phyloP scores from a whole-genome alignment of 345 rosid species.

The Murraya paniculata region DNA sequence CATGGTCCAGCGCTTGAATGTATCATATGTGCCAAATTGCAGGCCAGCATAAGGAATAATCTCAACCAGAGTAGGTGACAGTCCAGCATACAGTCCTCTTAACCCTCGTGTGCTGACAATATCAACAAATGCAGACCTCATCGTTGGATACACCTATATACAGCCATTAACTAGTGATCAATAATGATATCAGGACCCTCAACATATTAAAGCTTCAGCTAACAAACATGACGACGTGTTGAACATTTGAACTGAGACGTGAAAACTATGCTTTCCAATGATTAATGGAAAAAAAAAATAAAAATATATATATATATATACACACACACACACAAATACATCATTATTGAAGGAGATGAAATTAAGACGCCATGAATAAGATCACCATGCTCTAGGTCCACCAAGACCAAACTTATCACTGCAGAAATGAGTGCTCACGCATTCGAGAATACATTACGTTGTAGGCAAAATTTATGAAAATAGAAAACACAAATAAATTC shows the following conservation, averaged over 20 bases:
- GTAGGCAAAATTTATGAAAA: not conserved
- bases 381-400: not conserved
- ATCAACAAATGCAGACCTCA: constrained; percentile 88
- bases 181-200: not conserved
- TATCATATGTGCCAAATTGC: constrained; percentile 93
- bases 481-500: not conserved
- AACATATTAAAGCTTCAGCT: constrained; percentile 5
- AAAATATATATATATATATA: too few relatives aligned
- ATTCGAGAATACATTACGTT: not conserved
- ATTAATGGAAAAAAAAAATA: not conserved
- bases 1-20: constrained; percentile 89
- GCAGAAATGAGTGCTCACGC: not conserved
- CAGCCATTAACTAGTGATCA: not conserved
- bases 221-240: not conserved
- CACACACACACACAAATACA: not conserved
- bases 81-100: constrained; percentile 85
- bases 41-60: constrained; percentile 97
- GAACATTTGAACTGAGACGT: not conserved
- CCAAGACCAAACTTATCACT: not conserved
- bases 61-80: constrained; percentile 89
- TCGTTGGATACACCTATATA: constrained; percentile 84
- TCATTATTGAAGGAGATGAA: not conserved
- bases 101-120: constrained; percentile 71
- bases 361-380: not conserved
- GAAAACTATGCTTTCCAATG: not conserved